Conservation (phyloP, 129 eudicot genomes). For the Flaveria ramosissima region DNA sequence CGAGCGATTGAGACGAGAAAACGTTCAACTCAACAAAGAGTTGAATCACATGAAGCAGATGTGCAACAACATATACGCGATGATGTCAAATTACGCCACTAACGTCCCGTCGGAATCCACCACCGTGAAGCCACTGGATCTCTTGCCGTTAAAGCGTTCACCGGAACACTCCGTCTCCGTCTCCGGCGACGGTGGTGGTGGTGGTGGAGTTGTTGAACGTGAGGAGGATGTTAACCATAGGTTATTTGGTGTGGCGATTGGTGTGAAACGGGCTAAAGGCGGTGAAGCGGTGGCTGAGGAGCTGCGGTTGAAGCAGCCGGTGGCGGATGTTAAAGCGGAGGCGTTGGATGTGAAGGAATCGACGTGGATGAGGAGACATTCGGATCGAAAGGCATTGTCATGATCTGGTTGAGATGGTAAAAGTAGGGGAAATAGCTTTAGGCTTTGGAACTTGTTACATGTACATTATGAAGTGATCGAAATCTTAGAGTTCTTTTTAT, state of each 20-base stretch:
- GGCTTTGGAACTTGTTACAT: too few species aligned
- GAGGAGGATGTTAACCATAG: constrained; percentile 44
- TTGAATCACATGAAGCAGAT: constrained; percentile 66
- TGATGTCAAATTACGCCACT: constrained; percentile 61
- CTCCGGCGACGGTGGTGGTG: neutral
- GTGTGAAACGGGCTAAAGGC: constrained; percentile 63
- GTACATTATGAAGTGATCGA: too few species aligned
- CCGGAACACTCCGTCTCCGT: constrained; percentile 31
- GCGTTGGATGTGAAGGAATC: constrained; percentile 52
- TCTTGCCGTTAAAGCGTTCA: constrained; percentile 52
- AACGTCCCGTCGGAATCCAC: constrained; percentile 36
- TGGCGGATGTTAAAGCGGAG: constrained; percentile 55
- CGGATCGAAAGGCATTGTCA: constrained; percentile 30
- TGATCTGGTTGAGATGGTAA: constrained; percentile 18
- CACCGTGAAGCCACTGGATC: constrained; percentile 47
- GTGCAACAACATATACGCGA: constrained; percentile 58
- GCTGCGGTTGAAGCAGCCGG: constrained; percentile 57
- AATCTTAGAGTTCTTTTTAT: too few species aligned
- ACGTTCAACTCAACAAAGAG: constrained; percentile 68
- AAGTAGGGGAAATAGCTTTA: too few species aligned
- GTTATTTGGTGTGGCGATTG: constrained; percentile 73
- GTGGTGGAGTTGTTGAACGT: neutral
- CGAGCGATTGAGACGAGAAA: constrained; percentile 65
- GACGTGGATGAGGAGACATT: constrained; percentile 33
- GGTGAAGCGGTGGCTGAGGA: constrained; percentile 38